Conservation (phyloP, 2,329 filamentous ascomycete species). For the Escovopsis sp. region DNA sequence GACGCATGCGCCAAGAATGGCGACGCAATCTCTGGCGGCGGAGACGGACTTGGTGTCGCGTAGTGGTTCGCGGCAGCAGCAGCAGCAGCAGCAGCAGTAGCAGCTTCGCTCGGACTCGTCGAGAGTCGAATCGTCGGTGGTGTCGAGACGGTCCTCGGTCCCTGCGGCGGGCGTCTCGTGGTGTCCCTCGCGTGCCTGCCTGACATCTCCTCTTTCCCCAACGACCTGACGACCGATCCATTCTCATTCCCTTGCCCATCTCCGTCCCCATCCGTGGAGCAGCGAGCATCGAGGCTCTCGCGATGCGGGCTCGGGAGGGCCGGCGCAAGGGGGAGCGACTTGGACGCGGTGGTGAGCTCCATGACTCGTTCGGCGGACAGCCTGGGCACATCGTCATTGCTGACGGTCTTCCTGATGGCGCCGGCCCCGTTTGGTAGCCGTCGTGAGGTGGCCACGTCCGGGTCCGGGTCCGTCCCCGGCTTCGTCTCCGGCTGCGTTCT, state of each 20-base stretch:
- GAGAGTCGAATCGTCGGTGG: conserved; percentile 30
- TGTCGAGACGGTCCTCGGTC: conserved; percentile 33
- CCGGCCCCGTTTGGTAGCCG: conserved; percentile 9
- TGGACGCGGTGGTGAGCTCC: conserved; percentile 38
- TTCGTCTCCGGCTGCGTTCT: no score
- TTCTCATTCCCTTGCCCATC: conserved; percentile 14
- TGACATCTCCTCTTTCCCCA: conserved; percentile 4
- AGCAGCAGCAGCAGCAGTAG: background rate
- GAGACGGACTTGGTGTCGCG: conserved; percentile 6
- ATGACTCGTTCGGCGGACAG: conserved; percentile 44
- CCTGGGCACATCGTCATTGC: conserved; percentile 32
- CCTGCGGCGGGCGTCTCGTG: conserved; percentile 18
- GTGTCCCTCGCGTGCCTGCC: conserved; percentile 8
- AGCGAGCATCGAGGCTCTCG: conserved; percentile 15
- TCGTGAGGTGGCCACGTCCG: no score
- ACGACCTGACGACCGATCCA: conserved; percentile 11
- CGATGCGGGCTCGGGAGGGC: conserved; percentile 20
- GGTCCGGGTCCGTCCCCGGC: no score
- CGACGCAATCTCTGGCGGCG: conserved; percentile 10
- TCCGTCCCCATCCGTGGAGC: no score
- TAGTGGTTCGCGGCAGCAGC: no score
- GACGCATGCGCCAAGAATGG: conserved; percentile 10
- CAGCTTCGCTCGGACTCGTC: conserved; percentile 10
- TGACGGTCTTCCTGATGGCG: conserved; percentile 16
- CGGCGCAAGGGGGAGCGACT: conserved; percentile 40